Evolutionary conservation across 2,329 filamentous ascomycete genomes (phyloP), one percentile per base, ranked within the genome.

Genomic region (Erysiphe neolycopersici): DNA sequence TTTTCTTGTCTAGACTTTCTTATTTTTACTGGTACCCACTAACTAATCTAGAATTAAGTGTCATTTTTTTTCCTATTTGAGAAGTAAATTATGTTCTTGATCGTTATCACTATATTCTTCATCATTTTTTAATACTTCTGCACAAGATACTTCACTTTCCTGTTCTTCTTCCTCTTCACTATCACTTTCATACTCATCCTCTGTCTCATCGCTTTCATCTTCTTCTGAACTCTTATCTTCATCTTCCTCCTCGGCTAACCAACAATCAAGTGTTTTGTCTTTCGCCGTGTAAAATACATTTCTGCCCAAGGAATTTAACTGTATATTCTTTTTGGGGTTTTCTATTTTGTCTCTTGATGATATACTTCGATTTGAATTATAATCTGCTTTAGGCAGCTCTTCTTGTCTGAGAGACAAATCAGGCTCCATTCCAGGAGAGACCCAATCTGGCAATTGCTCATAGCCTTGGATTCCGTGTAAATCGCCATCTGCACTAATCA

Each of bases 241-340:
- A 0, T 66, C 64, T 6, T 66, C 63, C 2, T 68, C 68, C 5
- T 66, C 64, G 6, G 70, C 83, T 45, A 95, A 64, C 85, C 89
- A 95, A 57, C 93, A 83, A 62, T 95, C 84, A 48, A 98, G 62
- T 17, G 77, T 82, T 68, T 92, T 93, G 36, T 73, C 72, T 43
- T 53, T 58, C 12, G 44, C 50, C 56, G 53, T 43, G 47, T 57
- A 47, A 42, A 51, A 51, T 0, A 63, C 70, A 53, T 75, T 75
- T 13, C 61, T 59, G 52, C 62, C 69, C 35, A 56, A 60, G 9
- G 59, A 60, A 42, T 47, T 52, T 16, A 43, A 56, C 56, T 48
- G 56, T 44, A 50, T 59, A 49, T 56, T 59, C 53, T 43, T 59
- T 45, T 59, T 62, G 1, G 68, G 71, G 18, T 68, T 69, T 50